Evolutionary conservation across 352 stramenopile genomes (phyloP), one percentile per base, ranked within the genome.

Genomic region (Globisporangium solare): DNA sequence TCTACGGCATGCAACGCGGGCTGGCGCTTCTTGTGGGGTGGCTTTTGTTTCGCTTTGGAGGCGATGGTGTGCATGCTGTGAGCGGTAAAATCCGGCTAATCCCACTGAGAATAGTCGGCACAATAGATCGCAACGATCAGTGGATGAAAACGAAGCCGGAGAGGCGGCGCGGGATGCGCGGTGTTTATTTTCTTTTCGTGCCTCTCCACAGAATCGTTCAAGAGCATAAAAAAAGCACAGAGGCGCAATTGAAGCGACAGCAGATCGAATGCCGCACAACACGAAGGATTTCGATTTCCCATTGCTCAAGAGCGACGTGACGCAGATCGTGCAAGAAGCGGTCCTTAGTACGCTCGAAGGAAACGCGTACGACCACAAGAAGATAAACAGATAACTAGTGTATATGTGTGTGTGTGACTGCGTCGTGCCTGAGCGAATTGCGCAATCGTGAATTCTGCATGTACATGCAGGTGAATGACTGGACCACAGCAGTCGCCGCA

Each of bases 321-420:
- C 61, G n/a, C 66, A 73, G 20, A 86, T 92, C 51, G 77, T 89
- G 22, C 77, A 90, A 51, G 79, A 87, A 35, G 78, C 82, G 0
- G 78, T 92, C 53, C 71, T 89, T 0, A 86, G 68, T 37, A 76
- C 78, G 20, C 62, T 92, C 10, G 82, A 92, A 27, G 82, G 82
- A 6, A 88, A 92, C 31, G 63, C 65, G n/a, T 92, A 90, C 62
- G 79, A 90, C 63, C 83, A 92, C 62, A 57, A 56, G 37, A 89
- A 92, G 68, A 79, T 32, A 47, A 18, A 1, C n/a, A n/a, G n/a
- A n/a, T 6, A 0, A 14, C 12, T 11, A n/a, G n/a, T n/a, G n/a
- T n/a, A n/a, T n/a, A n/a, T n/a, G n/a, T n/a, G n/a, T 13, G 5
- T 35, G 10, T 39, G 21, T 20, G 12, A 41, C 15, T 43, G 15